A percentile compares a stretch with the other conserved stretches of the same genome.
These are phyloP conservation scores for Linnemannia elongata DNA, from an alignment of 192 early-diverging fungal genomes.

Conservation along the genomic window DNA sequence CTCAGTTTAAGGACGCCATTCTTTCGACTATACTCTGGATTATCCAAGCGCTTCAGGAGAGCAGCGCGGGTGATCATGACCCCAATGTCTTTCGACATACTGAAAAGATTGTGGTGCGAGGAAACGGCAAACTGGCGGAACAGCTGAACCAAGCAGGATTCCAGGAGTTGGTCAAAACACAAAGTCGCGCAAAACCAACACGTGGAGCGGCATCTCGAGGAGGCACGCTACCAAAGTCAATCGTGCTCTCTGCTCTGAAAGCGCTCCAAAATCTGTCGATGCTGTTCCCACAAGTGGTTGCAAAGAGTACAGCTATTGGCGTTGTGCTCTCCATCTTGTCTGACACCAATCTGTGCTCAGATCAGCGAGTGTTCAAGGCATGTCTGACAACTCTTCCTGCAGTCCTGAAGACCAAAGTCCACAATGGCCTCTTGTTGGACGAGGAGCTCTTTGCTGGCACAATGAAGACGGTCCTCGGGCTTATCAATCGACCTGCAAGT, in stretches of 20 bases:
- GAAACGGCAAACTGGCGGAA: constrained; percentile 13
- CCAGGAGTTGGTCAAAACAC: constrained; percentile 14
- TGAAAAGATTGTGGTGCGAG: constrained; percentile 4
- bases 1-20: constrained; percentile 32
- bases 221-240: constrained; percentile 41
- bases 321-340: constrained; percentile 35
- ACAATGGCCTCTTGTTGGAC: constrained; percentile 42
- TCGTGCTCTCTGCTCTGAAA: constrained; percentile 47
- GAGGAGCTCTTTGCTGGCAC: constrained; percentile 38
- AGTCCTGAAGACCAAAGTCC: constrained; percentile 48
- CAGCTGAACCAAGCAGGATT: constrained; percentile 33
- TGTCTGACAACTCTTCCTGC: constrained; percentile 45
- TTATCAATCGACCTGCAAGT: constrained; percentile 13
- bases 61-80: not conserved
- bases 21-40: constrained; percentile 45
- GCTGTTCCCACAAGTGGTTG: constrained; percentile 29
- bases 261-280: constrained; percentile 42
- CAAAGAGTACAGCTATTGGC: constrained; percentile 34
- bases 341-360: constrained; percentile 38
- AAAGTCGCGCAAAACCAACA: constrained; percentile 18
- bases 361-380: constrained; percentile 52
- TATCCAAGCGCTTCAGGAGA: constrained; percentile 39
- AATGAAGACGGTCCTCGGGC: constrained; percentile 37
- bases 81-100: not conserved
- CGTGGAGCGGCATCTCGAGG: constrained; percentile 27